Percentiles rank a stretch among this genome's conserved stretches.
These are phyloP conservation scores for Hypoxylon cercidicola DNA, from an alignment of 495 filamentous ascomycete species.

Conservation along the genomic window DNA sequence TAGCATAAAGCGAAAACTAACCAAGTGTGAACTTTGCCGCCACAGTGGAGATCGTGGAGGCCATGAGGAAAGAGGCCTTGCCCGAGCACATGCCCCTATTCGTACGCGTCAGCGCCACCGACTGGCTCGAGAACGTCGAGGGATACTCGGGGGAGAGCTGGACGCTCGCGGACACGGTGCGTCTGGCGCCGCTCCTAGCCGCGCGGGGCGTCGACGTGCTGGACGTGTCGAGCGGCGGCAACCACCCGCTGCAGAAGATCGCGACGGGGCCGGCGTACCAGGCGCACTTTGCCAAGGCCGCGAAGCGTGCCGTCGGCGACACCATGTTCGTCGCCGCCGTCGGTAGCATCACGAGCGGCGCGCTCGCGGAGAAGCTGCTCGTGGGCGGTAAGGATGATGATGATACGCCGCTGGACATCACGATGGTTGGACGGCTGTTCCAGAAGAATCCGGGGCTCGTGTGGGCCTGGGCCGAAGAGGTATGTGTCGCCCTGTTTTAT, in stretches of 20 bases:
- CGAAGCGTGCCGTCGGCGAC: slow-evolving; percentile 71
- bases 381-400: slow-evolving; percentile 49
- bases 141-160: slow-evolving; percentile 58
- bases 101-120: slow-evolving; percentile 70
- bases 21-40: too few species aligned
- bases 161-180: slow-evolving; percentile 65
- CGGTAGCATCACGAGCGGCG: slow-evolving; percentile 67
- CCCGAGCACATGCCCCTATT: slow-evolving; percentile 68
- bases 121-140: slow-evolving; percentile 66
- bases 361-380: slow-evolving; percentile 63
- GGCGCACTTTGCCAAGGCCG: slow-evolving; percentile 59
- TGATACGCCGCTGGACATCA: slow-evolving; percentile 63
- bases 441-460: slow-evolving; percentile 75
- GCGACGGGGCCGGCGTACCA: slow-evolving; percentile 70
- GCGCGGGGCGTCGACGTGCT: slow-evolving; percentile 69
- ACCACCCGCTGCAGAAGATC: slow-evolving; percentile 67
- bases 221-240: slow-evolving; percentile 71
- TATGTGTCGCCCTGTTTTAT: slow-evolving; percentile 11
- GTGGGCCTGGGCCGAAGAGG: slow-evolving; percentile 72
- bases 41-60: slow-evolving; percentile 60
- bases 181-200: slow-evolving; percentile 62
- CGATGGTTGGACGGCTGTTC: slow-evolving; percentile 70
- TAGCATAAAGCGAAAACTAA: too few species aligned
- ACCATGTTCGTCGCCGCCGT: slow-evolving; percentile 66
- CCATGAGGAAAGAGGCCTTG: slow-evolving; percentile 57